A percentile compares a stretch with the other conserved stretches of the same genome.
phyloP scores from a whole-genome alignment of 225 moss, liverwort and hornwort species.

The Bryum argenteum region DNA sequence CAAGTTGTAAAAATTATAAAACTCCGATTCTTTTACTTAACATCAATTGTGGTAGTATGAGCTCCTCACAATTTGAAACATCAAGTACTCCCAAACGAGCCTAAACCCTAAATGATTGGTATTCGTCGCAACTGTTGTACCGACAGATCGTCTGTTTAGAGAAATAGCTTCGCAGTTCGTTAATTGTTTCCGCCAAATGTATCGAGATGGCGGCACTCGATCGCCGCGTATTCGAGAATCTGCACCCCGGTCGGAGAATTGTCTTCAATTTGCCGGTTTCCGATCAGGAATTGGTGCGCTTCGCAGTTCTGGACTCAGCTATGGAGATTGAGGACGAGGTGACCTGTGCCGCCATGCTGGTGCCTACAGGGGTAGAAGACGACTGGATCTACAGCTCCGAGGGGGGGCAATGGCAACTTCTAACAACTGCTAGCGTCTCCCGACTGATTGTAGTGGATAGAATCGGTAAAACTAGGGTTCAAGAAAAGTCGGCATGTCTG shows the following conservation, averaged over 20 bases:
- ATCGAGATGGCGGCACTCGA: slow-evolving; percentile 32
- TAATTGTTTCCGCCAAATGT: neutral
- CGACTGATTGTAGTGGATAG: slow-evolving; percentile 67
- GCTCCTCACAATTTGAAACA: no score
- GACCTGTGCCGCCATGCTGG: slow-evolving; percentile 80
- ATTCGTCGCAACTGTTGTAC: neutral
- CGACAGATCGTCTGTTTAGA: neutral
- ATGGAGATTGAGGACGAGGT: slow-evolving; percentile 23
- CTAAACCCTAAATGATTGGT: no score
- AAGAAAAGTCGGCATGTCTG: neutral
- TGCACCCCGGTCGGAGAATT: slow-evolving; percentile 49
- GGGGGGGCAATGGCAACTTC: slow-evolving; percentile 97
- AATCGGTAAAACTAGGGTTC: neutral
- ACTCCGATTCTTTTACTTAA: no score
- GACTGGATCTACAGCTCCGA: slow-evolving; percentile 82
- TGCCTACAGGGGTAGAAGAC: slow-evolving; percentile 55
- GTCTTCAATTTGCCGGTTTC: slow-evolving; percentile 41
- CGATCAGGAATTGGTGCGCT: slow-evolving; percentile 28
- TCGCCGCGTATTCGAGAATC: slow-evolving; percentile 36
- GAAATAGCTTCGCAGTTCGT: neutral
- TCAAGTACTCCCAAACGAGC: no score
- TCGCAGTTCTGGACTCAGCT: slow-evolving; percentile 67
- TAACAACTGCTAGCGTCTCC: slow-evolving; percentile 65
- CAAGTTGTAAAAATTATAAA: no score
- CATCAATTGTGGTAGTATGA: no score